Conservation (phyloP, 2,329 filamentous ascomycete genomes). For the Fulvia fulva region DNA sequence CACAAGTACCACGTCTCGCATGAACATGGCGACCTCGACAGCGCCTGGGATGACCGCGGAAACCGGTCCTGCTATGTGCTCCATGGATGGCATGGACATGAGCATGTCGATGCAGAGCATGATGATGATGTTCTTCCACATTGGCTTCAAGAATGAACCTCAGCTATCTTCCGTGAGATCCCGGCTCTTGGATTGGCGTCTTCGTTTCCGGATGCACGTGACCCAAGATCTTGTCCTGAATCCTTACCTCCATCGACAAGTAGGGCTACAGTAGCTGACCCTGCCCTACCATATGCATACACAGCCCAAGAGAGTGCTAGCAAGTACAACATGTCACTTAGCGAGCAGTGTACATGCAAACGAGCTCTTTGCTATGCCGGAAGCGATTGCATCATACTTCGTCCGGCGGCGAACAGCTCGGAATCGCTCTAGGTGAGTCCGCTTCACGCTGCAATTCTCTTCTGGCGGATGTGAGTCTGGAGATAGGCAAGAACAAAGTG, state of each 20-base stretch:
- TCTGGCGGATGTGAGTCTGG: background rate
- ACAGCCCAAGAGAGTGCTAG: too few relatives aligned
- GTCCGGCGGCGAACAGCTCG: background rate
- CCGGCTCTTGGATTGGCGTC: too few relatives aligned
- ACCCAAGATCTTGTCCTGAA: too few relatives aligned
- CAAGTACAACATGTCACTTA: too few relatives aligned
- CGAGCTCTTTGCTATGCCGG: too few relatives aligned
- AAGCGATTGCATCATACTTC: conserved; percentile 6
- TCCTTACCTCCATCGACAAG: too few relatives aligned
- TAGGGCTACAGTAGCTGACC: too few relatives aligned
- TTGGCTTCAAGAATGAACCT: conserved; percentile 19
- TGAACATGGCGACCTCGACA: background rate
- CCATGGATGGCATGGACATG: background rate
- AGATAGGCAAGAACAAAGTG: background rate
- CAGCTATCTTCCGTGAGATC: background rate
- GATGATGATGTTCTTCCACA: conserved; percentile 58
- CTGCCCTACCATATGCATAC: too few relatives aligned
- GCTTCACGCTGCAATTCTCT: background rate
- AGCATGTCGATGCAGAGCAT: conserved; percentile 39
- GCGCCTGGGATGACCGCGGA: conserved; percentile 3
- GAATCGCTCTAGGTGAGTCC: background rate
- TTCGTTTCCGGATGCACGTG: too few relatives aligned
- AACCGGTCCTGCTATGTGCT: background rate
- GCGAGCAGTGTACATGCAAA: too few relatives aligned
- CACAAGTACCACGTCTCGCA: background rate